Evolutionary conservation across 306 rosid species (phyloP), one percentile per base, ranked within the genome.

Genomic region (Corylus americana): DNA sequence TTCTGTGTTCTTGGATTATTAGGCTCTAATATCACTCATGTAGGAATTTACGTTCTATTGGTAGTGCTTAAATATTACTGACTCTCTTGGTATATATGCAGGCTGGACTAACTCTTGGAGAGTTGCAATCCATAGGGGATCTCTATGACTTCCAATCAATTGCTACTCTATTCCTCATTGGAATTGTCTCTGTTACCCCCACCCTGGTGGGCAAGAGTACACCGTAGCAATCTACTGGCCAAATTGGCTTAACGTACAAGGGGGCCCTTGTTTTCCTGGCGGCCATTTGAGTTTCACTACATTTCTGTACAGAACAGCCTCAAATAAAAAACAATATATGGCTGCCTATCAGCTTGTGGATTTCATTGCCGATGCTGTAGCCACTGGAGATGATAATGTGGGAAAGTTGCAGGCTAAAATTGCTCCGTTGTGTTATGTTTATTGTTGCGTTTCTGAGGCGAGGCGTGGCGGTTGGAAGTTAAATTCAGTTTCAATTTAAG

Each of bases 21-120:
- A 63, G 44, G 45, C 70, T 49, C 42, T 66, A 7, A 5, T 18
- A 37, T 22, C 55, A 18, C 8, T 39, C 54, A 68, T 42, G 42
- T 37, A 8, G 7, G 51, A 74, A 37, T 76, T 45, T 48, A 8
- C 11, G 16, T 74, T 68, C 29, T 14, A 20, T 27, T 68, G 4
- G 14, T 70, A 44, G 55, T 77, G 50, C 48, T 10, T 58, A 9
- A 47, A 31, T 35, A 58, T 55, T 79, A 45, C 77, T 25, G 12
- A n/a, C 6, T 8, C 58, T 73, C 74, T 75, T 18, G 42, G 74
- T 71, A 22, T 73, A 55, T 27, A 3, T 81, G 81, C 87, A 95
- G 99, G 99, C 99, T 42, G 99, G 99, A 76, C 74, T 95, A 70
- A 86, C 98, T n/a, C 97, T 95, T 49, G 99, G 98, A 81, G 98